Evolutionary conservation across 1,284 basidiomycete species (phyloP), one percentile per base, ranked within the genome.

Genomic region (Leccinum subrobustum): DNA sequence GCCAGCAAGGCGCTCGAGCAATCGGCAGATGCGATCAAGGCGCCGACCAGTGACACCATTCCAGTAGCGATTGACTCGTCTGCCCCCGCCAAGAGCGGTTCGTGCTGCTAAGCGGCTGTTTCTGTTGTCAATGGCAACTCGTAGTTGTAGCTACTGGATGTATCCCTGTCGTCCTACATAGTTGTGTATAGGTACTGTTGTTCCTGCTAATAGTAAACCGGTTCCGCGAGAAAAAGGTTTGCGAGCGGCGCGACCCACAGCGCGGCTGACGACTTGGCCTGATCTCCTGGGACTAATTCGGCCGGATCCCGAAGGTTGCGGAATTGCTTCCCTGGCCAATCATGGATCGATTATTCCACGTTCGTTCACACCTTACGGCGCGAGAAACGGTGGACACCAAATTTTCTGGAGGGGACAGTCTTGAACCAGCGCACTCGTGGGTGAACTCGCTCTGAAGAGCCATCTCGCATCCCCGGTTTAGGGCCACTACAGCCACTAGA

Each of bases 201-300:
- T 63, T 59, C 39, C 47, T 62, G 57, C 64, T 72, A 70, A 71
- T 72, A 58, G 56, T 56, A 65, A 48, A 3, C 7, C 8, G 9
- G 27, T 63, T 31, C 3, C n/a, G 48, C 16, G 2, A 20, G 20
- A 23, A 59, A 88, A 89, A 89, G 87, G 89, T 92, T 83, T 91
- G 81, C 79, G 81, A 84, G 71, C 70, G 80, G 84, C 89, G 78
- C 87, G 89, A 81, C 76, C 79, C 83, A 81, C 79, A 77, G 84
- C 88, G 86, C 89, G 90, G 74, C 90, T 86, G 89, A 88, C 81
- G 85, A 85, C 83, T 70, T 80, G 83, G 75, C 88, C 90, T 89
- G 83, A 75, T 91, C 89, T 91, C 89, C 86, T 80, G 86, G 85
- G 90, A 92, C 88, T 89, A 91, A 91, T 88, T 91, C 85, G 89